Percentiles rank a stretch among this genome's conserved stretches.
Conservation (phyloP, 2,329 filamentous ascomycete species). For the Aureobasidium zeae region DNA sequence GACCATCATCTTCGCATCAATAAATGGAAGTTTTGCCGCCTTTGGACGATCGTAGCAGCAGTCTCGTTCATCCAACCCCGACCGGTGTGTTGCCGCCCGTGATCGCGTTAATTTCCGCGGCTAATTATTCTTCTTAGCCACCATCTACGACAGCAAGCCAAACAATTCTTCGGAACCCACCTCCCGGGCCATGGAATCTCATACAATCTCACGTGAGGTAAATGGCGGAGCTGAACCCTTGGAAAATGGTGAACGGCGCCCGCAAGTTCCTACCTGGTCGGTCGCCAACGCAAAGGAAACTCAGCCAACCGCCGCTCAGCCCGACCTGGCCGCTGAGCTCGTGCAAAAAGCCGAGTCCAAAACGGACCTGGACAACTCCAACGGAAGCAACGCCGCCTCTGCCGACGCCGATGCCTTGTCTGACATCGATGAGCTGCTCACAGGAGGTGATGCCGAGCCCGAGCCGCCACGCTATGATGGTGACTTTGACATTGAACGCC, state of each 20-base stretch:
- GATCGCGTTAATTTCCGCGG: background rate
- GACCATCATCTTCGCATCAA: background rate
- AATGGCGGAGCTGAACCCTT: background rate
- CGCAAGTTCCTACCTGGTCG: constrained; percentile 8
- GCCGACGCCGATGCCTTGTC: constrained; percentile 8
- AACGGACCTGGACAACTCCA: background rate
- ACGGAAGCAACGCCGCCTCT: background rate
- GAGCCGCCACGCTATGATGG: constrained; percentile 12
- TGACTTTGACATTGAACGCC: constrained; percentile 12
- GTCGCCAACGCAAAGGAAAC: constrained; percentile 10
- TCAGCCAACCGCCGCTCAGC: background rate
- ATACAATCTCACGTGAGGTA: background rate
- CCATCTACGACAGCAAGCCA: background rate
- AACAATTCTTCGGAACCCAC: background rate
- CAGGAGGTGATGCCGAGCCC: constrained; percentile 8
- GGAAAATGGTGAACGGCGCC: background rate
- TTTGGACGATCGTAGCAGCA: background rate
- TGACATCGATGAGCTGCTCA: constrained; percentile 7
- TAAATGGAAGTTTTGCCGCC: constrained; percentile 6
- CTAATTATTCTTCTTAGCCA: background rate
- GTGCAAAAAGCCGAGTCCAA: background rate
- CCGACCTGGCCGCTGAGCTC: background rate
- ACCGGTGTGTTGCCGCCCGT: background rate
- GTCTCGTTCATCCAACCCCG: background rate
- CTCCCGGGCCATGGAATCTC: too few relatives aligned